Evolutionary conservation across 768 basidiomycete species (phyloP), one percentile per base, ranked within the genome.

Genomic region (Lentinula sp.): DNA sequence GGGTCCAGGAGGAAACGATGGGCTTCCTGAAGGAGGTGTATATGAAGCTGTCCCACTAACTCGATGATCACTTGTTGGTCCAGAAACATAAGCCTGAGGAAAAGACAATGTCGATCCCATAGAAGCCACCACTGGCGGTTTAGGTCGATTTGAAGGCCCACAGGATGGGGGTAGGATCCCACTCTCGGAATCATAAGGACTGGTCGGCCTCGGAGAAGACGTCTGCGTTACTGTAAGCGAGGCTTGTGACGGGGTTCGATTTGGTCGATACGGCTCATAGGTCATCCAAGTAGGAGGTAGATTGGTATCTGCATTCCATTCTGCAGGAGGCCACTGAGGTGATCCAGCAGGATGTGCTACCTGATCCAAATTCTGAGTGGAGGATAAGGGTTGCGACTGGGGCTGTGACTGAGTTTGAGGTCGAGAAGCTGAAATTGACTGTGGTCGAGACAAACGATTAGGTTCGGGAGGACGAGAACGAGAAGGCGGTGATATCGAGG

Each of bases 241-340:
- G 16, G 36, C 33, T 4, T 50, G 32, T 16, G 20, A 33, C 15
- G 16, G 33, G 16, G 28, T 46, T 50, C 60, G 45, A 32, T 35
- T 39, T 35, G 48, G 49, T 42, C 56, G 55, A 32, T 53, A 57
- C 20, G 50, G 10, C 57, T 61, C 39, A 37, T 48, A 41, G 4
- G 62, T 35, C 16, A 41, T 28, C 12, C 42, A 59, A 33, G 51
- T 33, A 59, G 60, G 46, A 37, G 32, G 32, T 7, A 28, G 45
- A 36, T 57, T 28, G 37, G 16, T 23, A 13, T 46, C 43, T 37
- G 39, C 35, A 58, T 72, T 68, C 79, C 79, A 79, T 54, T 79
- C 78, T 20, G 75, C 66, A 61, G 79, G 79, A 32, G 79, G 78
- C 80, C 79, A 79, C 57, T 72, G 75, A 15, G 70, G 62, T 71